Evolutionary conservation across 768 basidiomycete species (phyloP).

Genomic region (Lepiota venenata): DNA sequence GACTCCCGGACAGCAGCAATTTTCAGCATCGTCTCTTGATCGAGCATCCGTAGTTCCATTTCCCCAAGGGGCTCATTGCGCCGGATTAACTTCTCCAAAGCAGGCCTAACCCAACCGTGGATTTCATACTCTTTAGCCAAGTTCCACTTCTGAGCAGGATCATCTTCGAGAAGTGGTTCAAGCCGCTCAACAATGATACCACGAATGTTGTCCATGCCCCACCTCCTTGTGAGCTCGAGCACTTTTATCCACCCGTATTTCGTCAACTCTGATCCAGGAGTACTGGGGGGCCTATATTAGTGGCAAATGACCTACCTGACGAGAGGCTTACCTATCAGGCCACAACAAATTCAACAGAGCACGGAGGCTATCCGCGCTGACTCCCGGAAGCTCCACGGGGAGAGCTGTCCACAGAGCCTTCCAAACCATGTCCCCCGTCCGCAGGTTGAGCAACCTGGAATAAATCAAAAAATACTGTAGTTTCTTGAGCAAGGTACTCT

Average conservation of each 20-base stretch:
- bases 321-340: background rate
- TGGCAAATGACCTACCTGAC: background rate
- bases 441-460: constrained; percentile 26
- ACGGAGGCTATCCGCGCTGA: constrained; percentile 7
- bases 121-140: constrained; percentile 32
- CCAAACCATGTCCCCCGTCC: background rate
- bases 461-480: constrained; percentile 30
- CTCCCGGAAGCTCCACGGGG: background rate
- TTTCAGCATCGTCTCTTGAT: background rate
- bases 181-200: constrained; percentile 26
- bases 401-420: background rate
- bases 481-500: constrained; percentile 28
- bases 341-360: constrained; percentile 10
- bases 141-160: constrained; percentile 24
- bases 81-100: constrained; percentile 3
- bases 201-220: constrained; percentile 30
- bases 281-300: background rate
- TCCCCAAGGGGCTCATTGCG: background rate
- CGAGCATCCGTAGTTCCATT: background rate
- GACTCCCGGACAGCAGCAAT: constrained; percentile 1
- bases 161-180: constrained; percentile 10
- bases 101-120: constrained; percentile 22
- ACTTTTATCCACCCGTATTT: constrained; percentile 33
- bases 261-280: background rate
- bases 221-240: constrained; percentile 36